Percentiles rank a stretch among this genome's conserved stretches.
These are phyloP conservation scores for Fusarium austroafricanum DNA, from an alignment of 2,329 filamentous ascomycete species.

Conservation along the genomic window DNA sequence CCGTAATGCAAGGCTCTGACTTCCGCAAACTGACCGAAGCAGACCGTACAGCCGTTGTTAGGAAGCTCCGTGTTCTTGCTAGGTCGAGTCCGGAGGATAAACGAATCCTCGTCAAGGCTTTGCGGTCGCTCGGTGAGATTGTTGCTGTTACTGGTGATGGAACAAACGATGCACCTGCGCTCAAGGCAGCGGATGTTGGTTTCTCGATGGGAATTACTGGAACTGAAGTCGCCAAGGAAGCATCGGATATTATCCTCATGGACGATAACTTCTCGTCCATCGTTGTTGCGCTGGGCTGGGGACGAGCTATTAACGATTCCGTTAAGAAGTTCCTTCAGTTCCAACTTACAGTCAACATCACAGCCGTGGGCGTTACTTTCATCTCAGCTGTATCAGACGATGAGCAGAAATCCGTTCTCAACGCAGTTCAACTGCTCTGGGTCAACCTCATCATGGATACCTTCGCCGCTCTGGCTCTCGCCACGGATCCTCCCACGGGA, in stretches of 20 bases:
- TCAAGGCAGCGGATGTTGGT: constrained; percentile 74
- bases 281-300: constrained; percentile 74
- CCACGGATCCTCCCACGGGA: constrained; percentile 70
- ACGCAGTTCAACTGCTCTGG: constrained; percentile 75
- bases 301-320: constrained; percentile 73
- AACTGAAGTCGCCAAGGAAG: constrained; percentile 73
- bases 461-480: constrained; percentile 72
- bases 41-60: constrained; percentile 63
- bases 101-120: constrained; percentile 70
- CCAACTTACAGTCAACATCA: constrained; percentile 77
- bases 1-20: constrained; percentile 64
- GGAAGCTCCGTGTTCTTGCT: constrained; percentile 74
- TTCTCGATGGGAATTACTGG: constrained; percentile 76
- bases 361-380: constrained; percentile 73
- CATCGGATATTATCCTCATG: constrained; percentile 73
- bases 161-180: constrained; percentile 73
- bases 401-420: constrained; percentile 69
- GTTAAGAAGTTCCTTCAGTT: constrained; percentile 77
- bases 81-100: constrained; percentile 78
- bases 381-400: constrained; percentile 67
- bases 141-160: constrained; percentile 76
- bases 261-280: constrained; percentile 76
- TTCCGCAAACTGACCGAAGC: constrained; percentile 68
- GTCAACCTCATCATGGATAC: constrained; percentile 78
- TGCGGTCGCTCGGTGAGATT: constrained; percentile 74